A percentile compares a stretch with the other conserved stretches of the same genome.
Evolutionary conservation across 768 basidiomycete species (phyloP).

Genomic region (Austroboletus festivus): DNA sequence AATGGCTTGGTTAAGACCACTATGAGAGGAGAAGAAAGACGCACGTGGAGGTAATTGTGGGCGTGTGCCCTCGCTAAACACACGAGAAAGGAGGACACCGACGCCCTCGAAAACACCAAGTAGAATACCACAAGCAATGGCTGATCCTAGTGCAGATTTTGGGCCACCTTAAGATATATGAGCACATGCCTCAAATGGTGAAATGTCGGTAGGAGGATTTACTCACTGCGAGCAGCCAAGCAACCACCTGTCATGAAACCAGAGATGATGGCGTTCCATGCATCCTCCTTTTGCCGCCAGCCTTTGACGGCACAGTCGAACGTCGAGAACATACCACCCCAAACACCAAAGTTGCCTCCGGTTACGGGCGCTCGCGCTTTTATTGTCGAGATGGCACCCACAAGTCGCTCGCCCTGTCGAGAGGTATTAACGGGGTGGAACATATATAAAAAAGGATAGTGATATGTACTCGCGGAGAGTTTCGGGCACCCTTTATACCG

Average conservation of each 20-base stretch:
- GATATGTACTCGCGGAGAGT: slow-evolving; percentile 81
- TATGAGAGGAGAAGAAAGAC: slow-evolving; percentile 30
- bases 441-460: too few relatives aligned
- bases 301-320: slow-evolving; percentile 99
- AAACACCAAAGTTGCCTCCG: slow-evolving; percentile 93
- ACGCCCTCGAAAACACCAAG: slow-evolving; percentile 95
- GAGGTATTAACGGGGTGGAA: neutral
- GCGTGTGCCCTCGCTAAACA: slow-evolving; percentile 79
- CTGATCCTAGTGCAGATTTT: slow-evolving; percentile 85
- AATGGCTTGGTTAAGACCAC: slow-evolving; percentile 4
- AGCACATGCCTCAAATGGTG: slow-evolving; percentile 1
- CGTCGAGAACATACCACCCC: slow-evolving; percentile 98
- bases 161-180: slow-evolving; percentile 70
- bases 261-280: slow-evolving; percentile 98
- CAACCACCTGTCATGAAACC: slow-evolving; percentile 99
- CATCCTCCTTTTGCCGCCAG: slow-evolving; percentile 94
- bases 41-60: slow-evolving; percentile 77
- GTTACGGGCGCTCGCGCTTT: slow-evolving; percentile 98
- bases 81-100: slow-evolving; percentile 85
- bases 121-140: slow-evolving; percentile 92
- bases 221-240: slow-evolving; percentile 88
- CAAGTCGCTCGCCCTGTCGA: slow-evolving; percentile 85
- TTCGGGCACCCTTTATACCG: slow-evolving; percentile 95
- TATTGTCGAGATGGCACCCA: slow-evolving; percentile 92
- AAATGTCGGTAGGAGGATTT: too few relatives aligned